Conservation (phyloP, 2,329 filamentous ascomycete species). For the Fusarium sp. region DNA sequence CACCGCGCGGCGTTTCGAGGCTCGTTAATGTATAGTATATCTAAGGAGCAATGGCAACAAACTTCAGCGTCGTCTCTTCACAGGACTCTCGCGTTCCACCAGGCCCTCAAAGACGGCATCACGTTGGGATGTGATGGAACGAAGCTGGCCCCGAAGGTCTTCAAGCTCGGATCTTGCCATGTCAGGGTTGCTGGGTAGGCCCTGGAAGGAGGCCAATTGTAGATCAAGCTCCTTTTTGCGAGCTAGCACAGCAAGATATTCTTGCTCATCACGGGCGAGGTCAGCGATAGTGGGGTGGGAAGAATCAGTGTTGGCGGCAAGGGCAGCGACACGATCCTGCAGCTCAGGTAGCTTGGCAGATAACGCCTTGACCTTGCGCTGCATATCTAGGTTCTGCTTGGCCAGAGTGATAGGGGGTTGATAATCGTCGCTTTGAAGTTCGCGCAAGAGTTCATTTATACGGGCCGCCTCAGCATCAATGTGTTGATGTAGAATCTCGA, state of each 20-base stretch:
- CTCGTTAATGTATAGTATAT: conserved; percentile 37
- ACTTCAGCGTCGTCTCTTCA: conserved; percentile 49
- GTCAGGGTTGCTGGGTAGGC: conserved; percentile 74
- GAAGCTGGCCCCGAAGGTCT: conserved; percentile 68
- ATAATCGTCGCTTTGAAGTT: conserved; percentile 57
- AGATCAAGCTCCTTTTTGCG: conserved; percentile 66
- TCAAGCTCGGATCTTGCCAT: conserved; percentile 75
- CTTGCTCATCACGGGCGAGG: conserved; percentile 64
- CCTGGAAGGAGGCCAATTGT: conserved; percentile 71
- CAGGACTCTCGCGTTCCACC: conserved; percentile 67
- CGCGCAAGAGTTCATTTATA: conserved; percentile 51
- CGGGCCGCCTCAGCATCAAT: conserved; percentile 59
- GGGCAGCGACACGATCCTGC: conserved; percentile 58
- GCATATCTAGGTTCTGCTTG: conserved; percentile 76
- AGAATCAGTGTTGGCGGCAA: conserved; percentile 47
- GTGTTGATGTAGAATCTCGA: conserved; percentile 64
- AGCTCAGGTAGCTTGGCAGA: conserved; percentile 70
- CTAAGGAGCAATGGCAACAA: conserved; percentile 17
- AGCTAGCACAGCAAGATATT: conserved; percentile 64
- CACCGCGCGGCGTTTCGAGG: conserved; percentile 3
- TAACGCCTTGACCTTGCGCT: conserved; percentile 73
- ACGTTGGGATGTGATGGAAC: conserved; percentile 65
- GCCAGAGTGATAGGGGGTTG: conserved; percentile 65
- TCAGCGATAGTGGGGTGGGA: conserved; percentile 63
- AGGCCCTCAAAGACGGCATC: conserved; percentile 79